A percentile compares a stretch with the other conserved stretches of the same genome.
These are phyloP conservation scores for Epichloe scottii DNA, from an alignment of 2,329 filamentous ascomycete genomes.

Conservation along the genomic window DNA sequence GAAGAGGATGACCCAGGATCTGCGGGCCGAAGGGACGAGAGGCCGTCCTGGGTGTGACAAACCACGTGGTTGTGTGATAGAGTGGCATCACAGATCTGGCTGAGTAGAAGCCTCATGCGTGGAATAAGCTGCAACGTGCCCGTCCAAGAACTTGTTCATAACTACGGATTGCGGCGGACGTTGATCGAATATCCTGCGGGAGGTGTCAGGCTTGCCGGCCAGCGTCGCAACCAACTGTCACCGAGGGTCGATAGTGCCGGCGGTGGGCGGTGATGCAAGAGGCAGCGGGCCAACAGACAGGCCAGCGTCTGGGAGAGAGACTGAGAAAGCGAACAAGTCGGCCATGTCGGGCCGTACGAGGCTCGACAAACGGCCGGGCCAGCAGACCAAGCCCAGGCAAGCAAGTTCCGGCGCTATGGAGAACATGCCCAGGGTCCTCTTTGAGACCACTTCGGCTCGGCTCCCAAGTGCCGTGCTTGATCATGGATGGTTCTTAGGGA, in stretches of 20 bases:
- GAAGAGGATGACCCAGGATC: too few species aligned
- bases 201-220: too few species aligned
- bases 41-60: background rate
- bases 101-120: background rate
- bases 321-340: too few species aligned
- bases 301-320: too few species aligned
- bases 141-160: too few species aligned
- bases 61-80: background rate
- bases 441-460: background rate
- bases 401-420: background rate
- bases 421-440: background rate
- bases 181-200: too few species aligned
- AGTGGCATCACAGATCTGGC: background rate
- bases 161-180: too few species aligned
- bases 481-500: too few species aligned
- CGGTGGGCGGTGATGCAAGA: background rate
- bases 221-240: background rate
- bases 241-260: background rate
- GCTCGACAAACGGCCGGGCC: background rate
- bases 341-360: background rate
- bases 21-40: background rate
- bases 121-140: background rate
- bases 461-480: conserved; percentile 2
- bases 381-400: background rate
- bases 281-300: background rate